A percentile compares a stretch with the other conserved stretches of the same genome.
Conservation (phyloP, 2,329 filamentous ascomycete species). For the Monosporascus sp. region DNA sequence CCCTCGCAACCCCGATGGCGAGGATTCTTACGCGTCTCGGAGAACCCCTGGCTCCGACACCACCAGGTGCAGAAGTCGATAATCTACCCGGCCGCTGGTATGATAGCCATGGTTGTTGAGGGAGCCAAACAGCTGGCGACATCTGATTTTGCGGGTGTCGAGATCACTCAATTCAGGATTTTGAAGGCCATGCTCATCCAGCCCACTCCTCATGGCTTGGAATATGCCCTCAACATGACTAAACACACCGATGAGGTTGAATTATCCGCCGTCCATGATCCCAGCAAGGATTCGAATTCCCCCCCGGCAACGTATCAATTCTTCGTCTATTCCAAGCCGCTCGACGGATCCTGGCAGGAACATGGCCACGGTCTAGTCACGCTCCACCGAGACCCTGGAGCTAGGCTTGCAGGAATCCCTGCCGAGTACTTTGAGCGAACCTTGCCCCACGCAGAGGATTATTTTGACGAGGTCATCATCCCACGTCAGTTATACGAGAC, state of each 20-base stretch:
- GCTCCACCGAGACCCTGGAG: constrained; percentile 17
- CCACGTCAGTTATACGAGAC: constrained; percentile 46
- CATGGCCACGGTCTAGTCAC: constrained; percentile 33
- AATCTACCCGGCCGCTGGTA: constrained; percentile 47
- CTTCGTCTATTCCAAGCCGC: constrained; percentile 41
- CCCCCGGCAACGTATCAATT: constrained; percentile 30
- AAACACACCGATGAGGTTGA: background rate
- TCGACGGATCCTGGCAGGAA: constrained; percentile 36
- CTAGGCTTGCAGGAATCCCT: background rate
- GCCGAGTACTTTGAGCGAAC: background rate
- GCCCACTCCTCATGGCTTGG: constrained; percentile 40
- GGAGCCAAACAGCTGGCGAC: constrained; percentile 36
- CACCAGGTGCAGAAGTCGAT: constrained; percentile 47
- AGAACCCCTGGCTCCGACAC: constrained; percentile 49
- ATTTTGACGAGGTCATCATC: constrained; percentile 30
- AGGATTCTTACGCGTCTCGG: constrained; percentile 41
- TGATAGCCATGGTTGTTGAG: constrained; percentile 45
- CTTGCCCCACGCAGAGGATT: constrained; percentile 5
- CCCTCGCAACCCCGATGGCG: constrained; percentile 44
- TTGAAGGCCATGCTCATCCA: constrained; percentile 49
- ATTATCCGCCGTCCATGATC: background rate
- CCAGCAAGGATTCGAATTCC: constrained; percentile 11
- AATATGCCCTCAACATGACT: constrained; percentile 43
- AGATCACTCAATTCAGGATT: constrained; percentile 42
- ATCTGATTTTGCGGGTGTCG: constrained; percentile 30